These are phyloP conservation scores for Cryphonectria parasitica DNA, from an alignment of 2,329 filamentous ascomycete genomes.

Conservation along the genomic window DNA sequence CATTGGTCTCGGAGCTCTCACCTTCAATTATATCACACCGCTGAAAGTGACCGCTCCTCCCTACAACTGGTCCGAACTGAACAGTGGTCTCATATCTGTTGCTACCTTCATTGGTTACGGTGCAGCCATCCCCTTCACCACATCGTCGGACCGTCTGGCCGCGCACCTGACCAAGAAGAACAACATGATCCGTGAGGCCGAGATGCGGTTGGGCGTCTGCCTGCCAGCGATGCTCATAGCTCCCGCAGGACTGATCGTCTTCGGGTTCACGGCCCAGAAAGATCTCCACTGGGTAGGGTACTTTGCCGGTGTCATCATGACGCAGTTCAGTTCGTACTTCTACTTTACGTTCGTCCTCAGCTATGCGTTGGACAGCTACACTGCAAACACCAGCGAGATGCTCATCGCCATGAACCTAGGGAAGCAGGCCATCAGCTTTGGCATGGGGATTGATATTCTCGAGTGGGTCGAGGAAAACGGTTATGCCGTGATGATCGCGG, in stretches of 20 bases:
- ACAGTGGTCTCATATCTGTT: conserved; percentile 51
- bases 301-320: conserved; percentile 54
- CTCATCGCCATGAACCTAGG: conserved; percentile 63
- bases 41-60: conserved; percentile 49
- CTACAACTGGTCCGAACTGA: conserved; percentile 50
- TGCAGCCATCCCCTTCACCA: conserved; percentile 49
- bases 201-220: conserved; percentile 49
- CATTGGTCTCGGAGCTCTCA: conserved; percentile 53
- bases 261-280: conserved; percentile 43
- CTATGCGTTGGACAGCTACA: conserved; percentile 64
- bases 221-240: conserved; percentile 44
- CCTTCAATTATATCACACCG: conserved; percentile 56
- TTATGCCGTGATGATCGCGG: conserved; percentile 55
- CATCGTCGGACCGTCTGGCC: conserved; percentile 48
- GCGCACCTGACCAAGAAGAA: conserved; percentile 48
- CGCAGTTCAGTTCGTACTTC: conserved; percentile 55
- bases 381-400: conserved; percentile 64
- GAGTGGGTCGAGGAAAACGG: conserved; percentile 55
- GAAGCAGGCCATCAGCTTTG: conserved; percentile 60
- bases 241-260: conserved; percentile 48
- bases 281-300: conserved; percentile 51
- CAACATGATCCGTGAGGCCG: conserved; percentile 51
- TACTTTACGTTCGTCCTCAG: conserved; percentile 63
- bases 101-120: conserved; percentile 41
- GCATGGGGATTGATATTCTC: conserved; percentile 53